phyloP scores from a whole-genome alignment of 805 yeast species.

The Pichia rugopelliculosa region DNA sequence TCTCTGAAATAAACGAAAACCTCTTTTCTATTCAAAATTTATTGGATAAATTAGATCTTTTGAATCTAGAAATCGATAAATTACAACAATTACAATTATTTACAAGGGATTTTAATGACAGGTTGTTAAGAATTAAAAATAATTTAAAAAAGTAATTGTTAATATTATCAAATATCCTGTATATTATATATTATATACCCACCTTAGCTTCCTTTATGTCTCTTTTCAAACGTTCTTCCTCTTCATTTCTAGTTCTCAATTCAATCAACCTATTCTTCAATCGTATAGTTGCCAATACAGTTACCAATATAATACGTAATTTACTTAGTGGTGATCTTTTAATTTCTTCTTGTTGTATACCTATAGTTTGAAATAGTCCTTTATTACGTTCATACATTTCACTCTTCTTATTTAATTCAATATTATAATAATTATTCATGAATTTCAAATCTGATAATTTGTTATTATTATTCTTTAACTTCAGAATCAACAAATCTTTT shows the following conservation, averaged over 20 bases:
- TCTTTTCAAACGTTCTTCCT: slow-evolving; percentile 15
- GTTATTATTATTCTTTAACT: slow-evolving; percentile 37
- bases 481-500: slow-evolving; percentile 39
- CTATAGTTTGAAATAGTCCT: slow-evolving; percentile 20
- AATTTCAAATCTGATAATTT: slow-evolving; percentile 30
- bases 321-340: slow-evolving; percentile 16
- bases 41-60: slow-evolving; percentile 19
- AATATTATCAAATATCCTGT: no score
- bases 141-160: slow-evolving; percentile 11
- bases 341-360: slow-evolving; percentile 15
- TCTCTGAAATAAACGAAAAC: slow-evolving; percentile 16
- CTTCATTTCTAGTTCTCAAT: slow-evolving; percentile 11
- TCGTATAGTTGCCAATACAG: slow-evolving; percentile 33
- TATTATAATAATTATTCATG: slow-evolving; percentile 25
- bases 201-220: neutral
- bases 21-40: slow-evolving; percentile 16
- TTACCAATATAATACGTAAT: slow-evolving; percentile 24
- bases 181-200: neutral
- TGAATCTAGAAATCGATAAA: slow-evolving; percentile 28
- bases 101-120: slow-evolving; percentile 23
- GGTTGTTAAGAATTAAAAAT: slow-evolving; percentile 20
- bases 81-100: slow-evolving; percentile 27
- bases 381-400: slow-evolving; percentile 9
- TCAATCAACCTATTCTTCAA: slow-evolving; percentile 28
- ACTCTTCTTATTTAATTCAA: slow-evolving; percentile 18